These are phyloP conservation scores for Daldinia sp. DNA, from an alignment of 2,329 filamentous ascomycete species.

Conservation along the genomic window DNA sequence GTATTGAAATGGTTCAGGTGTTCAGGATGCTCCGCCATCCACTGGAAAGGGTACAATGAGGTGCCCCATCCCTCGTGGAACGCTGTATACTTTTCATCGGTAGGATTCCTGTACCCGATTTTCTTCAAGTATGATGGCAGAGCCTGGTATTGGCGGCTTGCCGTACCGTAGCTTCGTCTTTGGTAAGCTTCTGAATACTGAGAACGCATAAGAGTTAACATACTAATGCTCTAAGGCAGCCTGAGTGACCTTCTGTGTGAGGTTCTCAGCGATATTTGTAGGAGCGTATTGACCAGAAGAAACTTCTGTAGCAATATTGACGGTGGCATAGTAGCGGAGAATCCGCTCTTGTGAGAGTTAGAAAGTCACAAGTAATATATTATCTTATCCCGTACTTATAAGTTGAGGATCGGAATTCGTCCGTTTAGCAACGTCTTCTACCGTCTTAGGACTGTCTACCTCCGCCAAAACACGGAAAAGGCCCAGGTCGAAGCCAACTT, in stretches of 20 bases:
- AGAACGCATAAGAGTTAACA: not conserved
- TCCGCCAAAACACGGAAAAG: not conserved
- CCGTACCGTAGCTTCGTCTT: not conserved
- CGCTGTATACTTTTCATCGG: not conserved
- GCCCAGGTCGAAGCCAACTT: not conserved
- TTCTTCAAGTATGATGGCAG: not conserved
- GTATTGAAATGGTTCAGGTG: not conserved
- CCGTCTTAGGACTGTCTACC: not conserved
- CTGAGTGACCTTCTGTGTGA: not conserved
- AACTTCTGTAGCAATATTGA: too few relatives aligned
- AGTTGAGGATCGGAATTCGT: too few relatives aligned
- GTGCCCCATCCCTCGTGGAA: not conserved
- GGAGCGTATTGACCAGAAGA: too few relatives aligned
- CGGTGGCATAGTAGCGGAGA: too few relatives aligned
- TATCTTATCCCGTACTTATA: too few relatives aligned
- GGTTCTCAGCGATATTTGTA: too few relatives aligned
- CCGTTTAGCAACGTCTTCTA: too few relatives aligned
- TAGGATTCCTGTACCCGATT: not conserved
- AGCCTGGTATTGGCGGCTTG: not conserved
- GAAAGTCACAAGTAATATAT: too few relatives aligned
- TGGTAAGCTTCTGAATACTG: not conserved
- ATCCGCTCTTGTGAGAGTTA: too few relatives aligned
- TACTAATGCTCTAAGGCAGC: not conserved
- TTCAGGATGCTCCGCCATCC: not conserved
- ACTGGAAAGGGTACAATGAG: not conserved